phyloP scores from a whole-genome alignment of 225 moss, liverwort and hornwort species.

The Asterella californica region DNA sequence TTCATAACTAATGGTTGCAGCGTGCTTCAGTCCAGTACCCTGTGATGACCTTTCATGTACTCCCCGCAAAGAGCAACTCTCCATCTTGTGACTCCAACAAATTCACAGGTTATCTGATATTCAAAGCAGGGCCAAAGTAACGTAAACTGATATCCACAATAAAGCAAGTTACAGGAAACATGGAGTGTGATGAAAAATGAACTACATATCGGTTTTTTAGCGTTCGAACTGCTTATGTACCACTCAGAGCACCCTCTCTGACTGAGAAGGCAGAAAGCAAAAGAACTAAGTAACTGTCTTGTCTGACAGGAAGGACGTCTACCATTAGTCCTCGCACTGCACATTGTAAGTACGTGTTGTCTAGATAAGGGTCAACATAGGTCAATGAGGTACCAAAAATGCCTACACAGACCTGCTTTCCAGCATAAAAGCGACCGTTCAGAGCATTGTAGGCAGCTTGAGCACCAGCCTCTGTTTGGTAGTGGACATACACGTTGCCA shows the following conservation, averaged over 20 bases:
- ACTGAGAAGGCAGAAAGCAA: not conserved
- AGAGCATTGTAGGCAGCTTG: conserved; percentile 79
- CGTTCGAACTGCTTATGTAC: not conserved
- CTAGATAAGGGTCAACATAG: not conserved
- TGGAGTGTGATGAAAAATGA: not conserved
- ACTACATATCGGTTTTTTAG: not conserved
- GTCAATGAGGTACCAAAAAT: not conserved
- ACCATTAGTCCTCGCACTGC: not conserved
- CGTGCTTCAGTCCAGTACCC: conserved; percentile 42
- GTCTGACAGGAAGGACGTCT: not conserved
- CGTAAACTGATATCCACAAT: conserved; percentile 57
- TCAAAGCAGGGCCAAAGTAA: conserved; percentile 13
- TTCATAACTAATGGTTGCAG: not conserved
- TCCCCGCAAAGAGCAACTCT: conserved; percentile 95
- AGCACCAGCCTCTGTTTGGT: conserved; percentile 63
- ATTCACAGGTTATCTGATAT: conserved; percentile 91
- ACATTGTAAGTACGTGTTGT: not conserved
- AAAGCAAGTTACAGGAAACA: not conserved
- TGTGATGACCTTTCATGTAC: conserved; percentile 72
- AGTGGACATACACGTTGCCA: conserved; percentile 97
- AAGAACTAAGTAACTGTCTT: not conserved
- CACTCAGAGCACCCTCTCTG: not conserved
- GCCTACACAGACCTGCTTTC: conserved; percentile 66
- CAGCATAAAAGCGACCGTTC: conserved; percentile 97
- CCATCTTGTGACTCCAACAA: conserved; percentile 91